Evolutionary conservation across 257 asterid species (phyloP), one percentile per base, ranked within the genome.

Genomic region (Solanum paucissectum): DNA sequence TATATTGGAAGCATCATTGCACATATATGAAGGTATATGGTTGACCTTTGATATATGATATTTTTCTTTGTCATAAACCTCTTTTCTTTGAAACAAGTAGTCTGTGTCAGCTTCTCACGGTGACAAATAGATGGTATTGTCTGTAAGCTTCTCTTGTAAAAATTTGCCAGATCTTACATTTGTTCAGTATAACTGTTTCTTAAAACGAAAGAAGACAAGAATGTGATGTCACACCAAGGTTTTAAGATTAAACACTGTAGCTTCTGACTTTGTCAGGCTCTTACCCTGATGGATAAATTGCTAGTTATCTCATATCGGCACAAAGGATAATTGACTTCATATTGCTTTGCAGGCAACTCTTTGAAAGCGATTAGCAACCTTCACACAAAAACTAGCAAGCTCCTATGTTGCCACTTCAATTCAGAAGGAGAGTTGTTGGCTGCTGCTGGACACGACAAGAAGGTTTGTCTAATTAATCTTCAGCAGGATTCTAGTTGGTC

Each of bases 371-470:
- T 77, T 38, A 60, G 75, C 64, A 86, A 89, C 87, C 69, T 91
- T 83, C 89, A 79, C 44, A 89, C 90, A 27, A 89, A 90, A 40
- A 60, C 55, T 11, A 89, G 86, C 92, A 92, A 92, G 91, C 89
- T 94, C 58, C 86, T 86, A 12, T 89, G 93, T 75, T 94, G 95
- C 83, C 91, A 92, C 89, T 92, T 94, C 83, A 89, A 94, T 76
- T 64, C 91, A 40, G 34, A 83, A 13, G 92, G 93, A 74, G 88
- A 85, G 87, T 90, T 88, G 74, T 88, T 94, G 68, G 95, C 92
- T 84, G 87, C 91, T 87, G 96, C 92, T 58, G 96, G 96, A 52
- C 92, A 92, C 85, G 93, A 90, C 88, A 91, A 87, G 86, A 91
- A 92, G 95, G 96, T 91, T 87, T 3, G 49, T 79, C 84, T 79